Percentiles rank a stretch among this genome's conserved stretches.
phyloP scores from a whole-genome alignment of 441 rosid species.

The Populus trichocarpa region DNA sequence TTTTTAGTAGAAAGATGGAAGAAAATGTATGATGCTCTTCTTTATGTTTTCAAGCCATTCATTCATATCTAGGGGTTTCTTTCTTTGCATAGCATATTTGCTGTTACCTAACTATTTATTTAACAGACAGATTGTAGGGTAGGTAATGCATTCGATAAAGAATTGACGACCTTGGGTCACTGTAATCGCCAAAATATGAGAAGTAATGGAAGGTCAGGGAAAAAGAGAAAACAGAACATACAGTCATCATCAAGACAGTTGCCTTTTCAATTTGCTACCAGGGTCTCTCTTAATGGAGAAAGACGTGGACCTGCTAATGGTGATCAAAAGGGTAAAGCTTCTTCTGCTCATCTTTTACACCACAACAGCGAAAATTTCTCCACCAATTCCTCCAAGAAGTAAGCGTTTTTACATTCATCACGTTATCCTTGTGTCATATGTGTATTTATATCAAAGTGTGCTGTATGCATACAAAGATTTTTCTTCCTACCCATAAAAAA shows the following conservation, averaged over 20 bases:
- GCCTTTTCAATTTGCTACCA: slow-evolving; percentile 26
- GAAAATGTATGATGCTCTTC: slow-evolving; percentile 42
- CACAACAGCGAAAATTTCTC: slow-evolving; percentile 21
- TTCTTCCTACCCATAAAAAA: no score
- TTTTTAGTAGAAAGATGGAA: slow-evolving; percentile 44
- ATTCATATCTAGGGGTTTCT: slow-evolving; percentile 14
- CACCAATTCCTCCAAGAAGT: slow-evolving; percentile 34
- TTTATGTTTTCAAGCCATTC: slow-evolving; percentile 1
- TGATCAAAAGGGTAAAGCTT: slow-evolving; percentile 29
- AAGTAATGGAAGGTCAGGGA: slow-evolving; percentile 26
- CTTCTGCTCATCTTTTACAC: slow-evolving; percentile 24
- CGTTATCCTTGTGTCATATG: not conserved
- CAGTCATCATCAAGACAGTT: slow-evolving; percentile 33
- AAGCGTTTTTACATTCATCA: slow-evolving; percentile 19
- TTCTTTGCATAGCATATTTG: slow-evolving; percentile 9
- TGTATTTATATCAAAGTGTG: not conserved
- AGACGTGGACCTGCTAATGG: slow-evolving; percentile 13
- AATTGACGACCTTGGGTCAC: slow-evolving; percentile 33
- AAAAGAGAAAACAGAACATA: slow-evolving; percentile 22
- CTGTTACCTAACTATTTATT: slow-evolving; percentile 19
- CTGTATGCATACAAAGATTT: not conserved
- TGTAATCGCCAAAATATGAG: slow-evolving; percentile 28
- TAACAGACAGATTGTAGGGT: slow-evolving; percentile 45
- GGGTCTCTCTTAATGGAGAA: slow-evolving; percentile 24
- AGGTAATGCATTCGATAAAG: slow-evolving; percentile 38